Evolutionary conservation across 2,329 filamentous ascomycete genomes (phyloP).

Genomic region (Helotiales sp.): DNA sequence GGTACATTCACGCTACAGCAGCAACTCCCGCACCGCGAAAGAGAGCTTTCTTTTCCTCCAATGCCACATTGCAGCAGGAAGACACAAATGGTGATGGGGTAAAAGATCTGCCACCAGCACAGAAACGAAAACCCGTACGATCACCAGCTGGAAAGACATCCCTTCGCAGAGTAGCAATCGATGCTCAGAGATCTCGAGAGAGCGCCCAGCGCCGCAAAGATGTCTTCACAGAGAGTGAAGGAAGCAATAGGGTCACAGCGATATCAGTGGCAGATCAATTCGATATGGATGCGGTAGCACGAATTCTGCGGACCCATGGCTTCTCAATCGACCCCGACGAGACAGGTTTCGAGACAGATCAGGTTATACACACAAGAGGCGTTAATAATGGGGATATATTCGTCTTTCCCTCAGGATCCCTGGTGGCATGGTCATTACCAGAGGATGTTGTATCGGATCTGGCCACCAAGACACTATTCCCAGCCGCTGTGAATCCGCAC

Average conservation of each 20-base stretch:
- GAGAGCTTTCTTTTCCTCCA: conserved; percentile 67
- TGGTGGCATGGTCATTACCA: conserved; percentile 89
- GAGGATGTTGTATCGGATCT: conserved; percentile 69
- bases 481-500: conserved; percentile 76
- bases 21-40: conserved; percentile 45
- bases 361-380: conserved; percentile 63
- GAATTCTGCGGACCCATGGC: conserved; percentile 57
- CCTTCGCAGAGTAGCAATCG: conserved; percentile 79
- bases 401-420: conserved; percentile 90
- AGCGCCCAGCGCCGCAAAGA: conserved; percentile 30
- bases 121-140: conserved; percentile 47
- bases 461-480: conserved; percentile 70
- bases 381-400: conserved; percentile 81
- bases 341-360: conserved; percentile 59
- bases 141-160: conserved; percentile 66
- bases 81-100: conserved; percentile 3
- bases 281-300: conserved; percentile 60
- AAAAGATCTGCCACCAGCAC: conserved; percentile 13
- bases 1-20: conserved; percentile 49
- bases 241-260: conserved; percentile 49
- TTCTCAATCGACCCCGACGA: conserved; percentile 63
- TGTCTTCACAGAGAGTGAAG: conserved; percentile 37
- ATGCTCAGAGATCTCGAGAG: conserved; percentile 67
- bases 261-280: conserved; percentile 65
- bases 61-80: conserved; percentile 50